Evolutionary conservation across 768 basidiomycete species (phyloP), one percentile per base, ranked within the genome.

Genomic region (Trametes gibbosa): DNA sequence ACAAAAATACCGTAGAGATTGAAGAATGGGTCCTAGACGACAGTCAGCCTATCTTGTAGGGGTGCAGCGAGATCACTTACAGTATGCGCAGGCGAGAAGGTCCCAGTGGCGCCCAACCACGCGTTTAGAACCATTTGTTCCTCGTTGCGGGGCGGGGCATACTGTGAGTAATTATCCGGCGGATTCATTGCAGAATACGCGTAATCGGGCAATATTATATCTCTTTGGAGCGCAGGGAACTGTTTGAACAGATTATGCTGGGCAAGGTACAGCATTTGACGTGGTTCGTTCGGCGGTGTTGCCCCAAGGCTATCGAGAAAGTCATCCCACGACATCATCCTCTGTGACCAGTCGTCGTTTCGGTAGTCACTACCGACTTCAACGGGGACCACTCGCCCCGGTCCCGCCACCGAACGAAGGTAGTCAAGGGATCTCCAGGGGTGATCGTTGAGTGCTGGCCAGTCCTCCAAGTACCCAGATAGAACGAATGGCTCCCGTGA

Each of bases 331-430:
- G 70, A 66, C 72, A 97, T 83, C 53, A 98, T 76, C 63, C 74
- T 73, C 70, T 96, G 96, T 0, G 81, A 80, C 97, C 97, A 99
- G 46, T 83, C 82, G 21, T 83, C 81, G 12, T 78, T 74, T 27
- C 91, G 84, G 72, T 98, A 98, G 68, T 95, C 89, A 34, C 73
- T 71, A 14, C 96, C 96, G 17, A 97, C 74, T 73, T 98, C 96
- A 7, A 98, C 86, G 5, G 96, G 97, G 1, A 98, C 89, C 5
- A 92, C 74, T 21, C 97, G 81, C 1, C 90, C 95, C 42, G 82
- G 83, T 14, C 97, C 97, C 2, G 89, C 83, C 0, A 85, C 75
- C 4, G 77, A 75, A 14, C 79, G 78, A 0, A 99, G 80, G 69
- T 99, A 98, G 2, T 75, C 70, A 5, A 77, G 73, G 17, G 84